Evolutionary conservation across 2,329 filamentous ascomycete genomes (phyloP).

Genomic region (Coniochaeta sp.): DNA sequence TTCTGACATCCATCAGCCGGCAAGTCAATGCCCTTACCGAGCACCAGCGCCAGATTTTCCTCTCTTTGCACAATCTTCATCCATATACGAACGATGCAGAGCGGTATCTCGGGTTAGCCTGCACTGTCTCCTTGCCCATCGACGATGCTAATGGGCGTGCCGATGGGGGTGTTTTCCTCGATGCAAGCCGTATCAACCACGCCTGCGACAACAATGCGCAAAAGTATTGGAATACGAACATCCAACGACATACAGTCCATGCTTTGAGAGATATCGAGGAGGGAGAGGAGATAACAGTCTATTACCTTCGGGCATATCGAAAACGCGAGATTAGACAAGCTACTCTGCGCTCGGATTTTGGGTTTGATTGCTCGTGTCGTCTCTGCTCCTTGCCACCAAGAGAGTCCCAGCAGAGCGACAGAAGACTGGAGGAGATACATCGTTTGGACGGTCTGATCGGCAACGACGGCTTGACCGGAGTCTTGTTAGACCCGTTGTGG

Average conservation of each 20-base stretch:
- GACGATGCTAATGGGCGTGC: neutral
- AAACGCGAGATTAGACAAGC: neutral
- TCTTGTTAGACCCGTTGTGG: neutral
- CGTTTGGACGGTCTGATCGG: neutral
- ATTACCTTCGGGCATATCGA: neutral
- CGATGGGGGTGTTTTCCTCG: neutral
- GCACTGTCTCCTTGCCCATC: neutral
- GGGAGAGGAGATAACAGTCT: slow-evolving; percentile 4
- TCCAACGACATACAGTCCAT: slow-evolving; percentile 2
- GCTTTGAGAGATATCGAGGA: slow-evolving; percentile 2
- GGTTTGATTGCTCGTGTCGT: neutral
- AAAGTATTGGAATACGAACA: slow-evolving; percentile 1
- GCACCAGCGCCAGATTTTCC: neutral
- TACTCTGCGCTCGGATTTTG: neutral
- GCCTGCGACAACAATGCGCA: slow-evolving; percentile 4
- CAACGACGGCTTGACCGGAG: neutral
- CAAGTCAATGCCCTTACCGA: neutral
- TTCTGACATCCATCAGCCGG: neutral
- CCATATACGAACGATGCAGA: neutral
- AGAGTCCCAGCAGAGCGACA: neutral
- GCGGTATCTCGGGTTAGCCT: neutral
- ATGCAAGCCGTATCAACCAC: slow-evolving; percentile 1
- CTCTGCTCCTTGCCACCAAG: neutral
- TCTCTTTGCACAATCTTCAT: neutral
- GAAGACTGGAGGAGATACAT: neutral